phyloP scores from a whole-genome alignment of 148 eudicot species.

The Vaccinium macrocarpon region DNA sequence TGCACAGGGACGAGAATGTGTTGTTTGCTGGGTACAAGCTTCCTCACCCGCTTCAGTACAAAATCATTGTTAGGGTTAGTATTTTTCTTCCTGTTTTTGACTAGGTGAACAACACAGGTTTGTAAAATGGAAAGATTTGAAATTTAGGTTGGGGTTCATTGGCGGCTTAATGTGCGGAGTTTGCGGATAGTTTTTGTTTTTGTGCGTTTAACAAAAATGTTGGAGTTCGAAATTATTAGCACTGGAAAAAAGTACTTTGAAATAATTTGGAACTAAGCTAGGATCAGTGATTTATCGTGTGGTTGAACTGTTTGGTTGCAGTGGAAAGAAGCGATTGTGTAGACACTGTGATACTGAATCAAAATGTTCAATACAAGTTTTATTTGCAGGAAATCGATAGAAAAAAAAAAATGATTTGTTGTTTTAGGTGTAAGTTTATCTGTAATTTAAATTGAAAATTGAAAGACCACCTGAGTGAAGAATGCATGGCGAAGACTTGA shows the following conservation, averaged over 20 bases:
- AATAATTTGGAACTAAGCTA: conserved; percentile 1
- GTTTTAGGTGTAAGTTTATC: not conserved
- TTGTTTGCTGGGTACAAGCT: conserved; percentile 97
- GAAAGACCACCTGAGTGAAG: not conserved
- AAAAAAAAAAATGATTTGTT: not conserved
- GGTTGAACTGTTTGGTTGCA: not conserved
- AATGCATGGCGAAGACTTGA: not conserved
- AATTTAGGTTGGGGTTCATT: not conserved
- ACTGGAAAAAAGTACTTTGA: not conserved
- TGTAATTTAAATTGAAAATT: not conserved
- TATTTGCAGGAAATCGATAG: too few relatives aligned
- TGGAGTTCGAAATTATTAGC: not conserved
- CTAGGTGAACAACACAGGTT: not conserved
- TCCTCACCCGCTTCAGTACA: conserved; percentile 99
- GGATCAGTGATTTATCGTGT: not conserved
- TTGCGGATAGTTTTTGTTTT: not conserved
- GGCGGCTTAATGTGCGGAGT: not conserved
- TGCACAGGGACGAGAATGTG: conserved; percentile 90
- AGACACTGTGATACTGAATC: not conserved
- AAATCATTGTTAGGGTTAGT: conserved; percentile 85
- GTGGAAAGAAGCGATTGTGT: not conserved
- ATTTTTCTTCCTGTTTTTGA: not conserved
- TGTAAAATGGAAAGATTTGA: not conserved
- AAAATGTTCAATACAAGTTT: not conserved
- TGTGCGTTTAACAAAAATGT: not conserved